Conservation (phyloP, 352 stramenopile genomes). For the Pythium vanterpoolii region DNA sequence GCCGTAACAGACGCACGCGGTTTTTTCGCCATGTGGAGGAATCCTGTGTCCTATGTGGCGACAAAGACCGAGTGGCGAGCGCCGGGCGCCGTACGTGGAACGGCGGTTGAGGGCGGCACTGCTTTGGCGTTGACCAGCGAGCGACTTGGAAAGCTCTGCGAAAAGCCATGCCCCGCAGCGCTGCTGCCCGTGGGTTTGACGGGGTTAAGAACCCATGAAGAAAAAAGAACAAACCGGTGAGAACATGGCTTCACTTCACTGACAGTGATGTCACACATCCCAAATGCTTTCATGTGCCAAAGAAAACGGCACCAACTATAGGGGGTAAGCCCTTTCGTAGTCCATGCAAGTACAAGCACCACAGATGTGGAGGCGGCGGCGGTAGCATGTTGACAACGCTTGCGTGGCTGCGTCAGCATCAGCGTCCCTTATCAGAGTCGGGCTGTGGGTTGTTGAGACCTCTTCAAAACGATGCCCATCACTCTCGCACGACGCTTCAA, state of each 20-base stretch:
- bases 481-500: conserved; percentile 7
- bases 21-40: conserved; percentile 12
- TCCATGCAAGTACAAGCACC: background rate
- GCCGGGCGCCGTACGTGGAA: background rate
- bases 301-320: too few relatives aligned
- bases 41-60: background rate
- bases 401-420: background rate
- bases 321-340: too few relatives aligned
- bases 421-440: too few relatives aligned
- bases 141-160: conserved; percentile 6
- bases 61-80: background rate
- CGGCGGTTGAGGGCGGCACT: background rate
- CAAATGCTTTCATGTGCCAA: too few relatives aligned
- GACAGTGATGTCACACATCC: conserved; percentile 13
- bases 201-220: conserved; percentile 21
- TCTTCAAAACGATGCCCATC: conserved; percentile 1
- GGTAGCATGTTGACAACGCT: too few relatives aligned
- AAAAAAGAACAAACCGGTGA: conserved; percentile 3
- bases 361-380: background rate
- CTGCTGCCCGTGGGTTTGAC: too few relatives aligned
- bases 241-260: conserved; percentile 28
- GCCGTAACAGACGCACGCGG: background rate
- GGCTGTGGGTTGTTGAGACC: conserved; percentile 11
- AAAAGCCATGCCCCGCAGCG: conserved; percentile 25
- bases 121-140: background rate